Conservation (phyloP, 2,329 filamentous ascomycete species). For the Aplosporella prunicola region DNA sequence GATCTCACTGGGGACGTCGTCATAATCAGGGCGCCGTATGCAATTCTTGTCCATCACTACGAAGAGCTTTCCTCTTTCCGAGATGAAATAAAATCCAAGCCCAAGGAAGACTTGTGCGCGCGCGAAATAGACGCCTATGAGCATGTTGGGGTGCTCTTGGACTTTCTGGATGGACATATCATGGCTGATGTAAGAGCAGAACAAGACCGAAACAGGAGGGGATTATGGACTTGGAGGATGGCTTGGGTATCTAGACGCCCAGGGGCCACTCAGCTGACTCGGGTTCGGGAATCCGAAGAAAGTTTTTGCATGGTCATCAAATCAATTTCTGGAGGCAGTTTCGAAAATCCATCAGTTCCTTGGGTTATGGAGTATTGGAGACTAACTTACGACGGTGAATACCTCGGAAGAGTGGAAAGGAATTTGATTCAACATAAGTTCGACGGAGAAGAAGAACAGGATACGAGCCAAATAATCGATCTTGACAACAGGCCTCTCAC, state of each 20-base stretch:
- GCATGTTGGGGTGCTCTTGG: conserved; percentile 2
- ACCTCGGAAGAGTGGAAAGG: not conserved
- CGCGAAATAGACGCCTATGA: conserved; percentile 7
- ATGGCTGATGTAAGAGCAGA: conserved; percentile 9
- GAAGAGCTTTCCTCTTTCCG: conserved; percentile 7
- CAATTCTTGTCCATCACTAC: conserved; percentile 10
- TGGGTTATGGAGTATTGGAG: not conserved
- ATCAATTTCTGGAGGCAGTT: not conserved
- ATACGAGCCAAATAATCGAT: not conserved
- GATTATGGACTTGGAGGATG: conserved; percentile 2
- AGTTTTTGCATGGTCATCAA: not conserved
- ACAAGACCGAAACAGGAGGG: conserved; percentile 2
- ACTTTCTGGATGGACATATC: conserved; percentile 6
- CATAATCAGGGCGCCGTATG: conserved; percentile 5
- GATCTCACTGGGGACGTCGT: conserved; percentile 5
- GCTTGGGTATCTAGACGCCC: conserved; percentile 7
- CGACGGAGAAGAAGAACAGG: conserved; percentile 1
- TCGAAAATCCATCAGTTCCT: too few relatives aligned
- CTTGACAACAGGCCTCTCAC: not conserved
- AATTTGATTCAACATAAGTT: not conserved
- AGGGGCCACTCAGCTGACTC: not conserved
- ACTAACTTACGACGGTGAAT: not conserved
- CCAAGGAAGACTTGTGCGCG: conserved; percentile 1
- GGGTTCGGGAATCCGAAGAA: not conserved
- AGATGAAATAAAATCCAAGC: not conserved